Evolutionary conservation across 2,329 filamentous ascomycete species (phyloP).

Genomic region (Aureobasidium sp.): DNA sequence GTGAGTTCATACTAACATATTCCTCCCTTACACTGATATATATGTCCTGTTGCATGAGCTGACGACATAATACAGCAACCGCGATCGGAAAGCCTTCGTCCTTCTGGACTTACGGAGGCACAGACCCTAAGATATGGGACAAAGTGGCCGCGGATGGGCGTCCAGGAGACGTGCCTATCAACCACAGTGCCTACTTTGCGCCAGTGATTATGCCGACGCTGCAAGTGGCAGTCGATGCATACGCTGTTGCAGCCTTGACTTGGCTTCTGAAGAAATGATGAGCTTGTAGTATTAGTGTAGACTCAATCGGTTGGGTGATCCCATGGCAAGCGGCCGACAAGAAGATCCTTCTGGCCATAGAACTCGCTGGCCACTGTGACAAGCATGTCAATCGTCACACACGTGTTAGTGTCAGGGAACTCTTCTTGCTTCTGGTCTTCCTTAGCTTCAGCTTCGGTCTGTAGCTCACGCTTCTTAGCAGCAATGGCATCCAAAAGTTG

Average conservation of each 20-base stretch:
- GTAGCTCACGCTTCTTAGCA: conserved; percentile 3
- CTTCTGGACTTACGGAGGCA: conserved; percentile 50
- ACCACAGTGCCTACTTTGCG: conserved; percentile 52
- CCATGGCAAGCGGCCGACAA: conserved; percentile 46
- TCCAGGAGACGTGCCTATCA: conserved; percentile 43
- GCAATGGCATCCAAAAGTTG: conserved; percentile 3
- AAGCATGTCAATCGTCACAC: conserved; percentile 84
- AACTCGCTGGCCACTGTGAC: conserved; percentile 78
- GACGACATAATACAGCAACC: conserved; percentile 26
- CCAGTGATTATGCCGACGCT: conserved; percentile 52
- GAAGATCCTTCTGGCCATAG: conserved; percentile 80
- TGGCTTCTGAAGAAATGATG: conserved; percentile 19
- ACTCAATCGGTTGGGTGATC: not conserved
- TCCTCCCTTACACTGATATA: not conserved
- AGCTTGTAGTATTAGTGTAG: not conserved
- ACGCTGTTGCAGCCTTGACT: conserved; percentile 27
- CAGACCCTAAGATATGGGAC: conserved; percentile 43
- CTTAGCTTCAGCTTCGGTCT: conserved; percentile 1
- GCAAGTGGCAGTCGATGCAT: conserved; percentile 36
- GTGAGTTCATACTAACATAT: conserved; percentile 19
- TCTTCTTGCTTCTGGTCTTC: conserved; percentile 13
- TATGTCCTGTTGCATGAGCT: not conserved
- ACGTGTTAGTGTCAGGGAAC: conserved; percentile 25
- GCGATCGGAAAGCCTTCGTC: conserved; percentile 37
- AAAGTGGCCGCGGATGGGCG: conserved; percentile 35